phyloP scores from a whole-genome alignment of 805 yeast species.

The Millerozyma miso region DNA sequence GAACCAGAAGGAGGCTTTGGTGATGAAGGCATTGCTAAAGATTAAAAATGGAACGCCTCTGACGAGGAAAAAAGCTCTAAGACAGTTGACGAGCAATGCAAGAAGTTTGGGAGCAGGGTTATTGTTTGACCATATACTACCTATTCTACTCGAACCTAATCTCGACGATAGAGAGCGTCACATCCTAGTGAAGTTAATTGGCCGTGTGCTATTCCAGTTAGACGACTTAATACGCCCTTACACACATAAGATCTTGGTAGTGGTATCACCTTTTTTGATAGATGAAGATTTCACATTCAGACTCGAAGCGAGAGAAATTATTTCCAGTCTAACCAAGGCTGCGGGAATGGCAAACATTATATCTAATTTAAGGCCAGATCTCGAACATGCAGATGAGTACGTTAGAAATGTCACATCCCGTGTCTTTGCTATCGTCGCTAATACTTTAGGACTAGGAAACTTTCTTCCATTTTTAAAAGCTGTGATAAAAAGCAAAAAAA shows the following conservation, averaged over 20 bases:
- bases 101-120: slow-evolving; percentile 63
- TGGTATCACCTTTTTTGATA: slow-evolving; percentile 71
- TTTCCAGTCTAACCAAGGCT: slow-evolving; percentile 69
- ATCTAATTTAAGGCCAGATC: slow-evolving; percentile 73
- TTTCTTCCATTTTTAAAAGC: slow-evolving; percentile 79
- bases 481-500: slow-evolving; percentile 68
- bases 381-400: slow-evolving; percentile 78
- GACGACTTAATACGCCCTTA: slow-evolving; percentile 67
- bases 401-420: slow-evolving; percentile 73
- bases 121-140: slow-evolving; percentile 67
- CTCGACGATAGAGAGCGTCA: slow-evolving; percentile 83
- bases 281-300: slow-evolving; percentile 78
- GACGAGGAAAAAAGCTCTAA: slow-evolving; percentile 63
- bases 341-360: slow-evolving; percentile 81
- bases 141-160: slow-evolving; percentile 65
- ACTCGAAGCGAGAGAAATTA: slow-evolving; percentile 73
- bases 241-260: slow-evolving; percentile 66
- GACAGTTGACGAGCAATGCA: slow-evolving; percentile 63
- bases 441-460: slow-evolving; percentile 67
- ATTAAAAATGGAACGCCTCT: slow-evolving; percentile 76
- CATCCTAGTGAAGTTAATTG: slow-evolving; percentile 70
- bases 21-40: slow-evolving; percentile 60
- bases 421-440: slow-evolving; percentile 79
- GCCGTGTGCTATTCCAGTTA: slow-evolving; percentile 61
- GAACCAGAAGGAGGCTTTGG: slow-evolving; percentile 47